Evolutionary conservation across 2,329 filamentous ascomycete species (phyloP), one percentile per base, ranked within the genome.

Genomic region (Aureobasidium sp.): DNA sequence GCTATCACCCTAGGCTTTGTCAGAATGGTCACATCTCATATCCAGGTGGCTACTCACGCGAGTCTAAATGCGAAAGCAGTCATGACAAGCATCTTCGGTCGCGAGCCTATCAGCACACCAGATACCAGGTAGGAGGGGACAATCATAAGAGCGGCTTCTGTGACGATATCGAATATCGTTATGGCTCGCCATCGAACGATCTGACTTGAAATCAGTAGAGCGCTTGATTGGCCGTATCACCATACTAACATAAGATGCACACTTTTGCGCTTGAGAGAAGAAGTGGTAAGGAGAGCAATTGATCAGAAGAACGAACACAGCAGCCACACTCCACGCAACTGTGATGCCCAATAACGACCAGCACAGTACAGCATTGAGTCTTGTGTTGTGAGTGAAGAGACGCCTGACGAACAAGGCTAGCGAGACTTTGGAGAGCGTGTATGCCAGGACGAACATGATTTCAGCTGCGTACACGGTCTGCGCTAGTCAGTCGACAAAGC

Each of bases 401-500:
- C 63, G 47, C n/a, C 59, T 47, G 29, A 64, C 59, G 36, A 64
- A 62, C 41, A 62, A 36, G 3, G 63, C 63, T 30, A 62, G 58
- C 3, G 63, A 64, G 11, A 62, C n/a, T 36, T 64, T 64, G 11
- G 63, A 52, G 2, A 52, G 16, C 25, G 45, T 50, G 16, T 60
- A 44, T 34, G 57, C 44, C 7, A 49, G 13, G 27, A 60, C 44
- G 45, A 60, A 60, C 21, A 60, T 25, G 16, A 60, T 13, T 44
- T 60, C 45, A 15, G 57, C 44, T 6, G 36, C 37, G 9, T 36
- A 44, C 2, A 60, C 13, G 2, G 47, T 30, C 57, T 60, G 15
- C 25, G 15, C 7, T 3, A 5, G 25, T 52, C 25, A 60, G 44
- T 42, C 7, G 25, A 7, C n/a, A 1, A 9, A 34, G 30, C 6